These are phyloP conservation scores for Botrytis byssoidea DNA, from an alignment of 2,329 filamentous ascomycete species.

Conservation along the genomic window DNA sequence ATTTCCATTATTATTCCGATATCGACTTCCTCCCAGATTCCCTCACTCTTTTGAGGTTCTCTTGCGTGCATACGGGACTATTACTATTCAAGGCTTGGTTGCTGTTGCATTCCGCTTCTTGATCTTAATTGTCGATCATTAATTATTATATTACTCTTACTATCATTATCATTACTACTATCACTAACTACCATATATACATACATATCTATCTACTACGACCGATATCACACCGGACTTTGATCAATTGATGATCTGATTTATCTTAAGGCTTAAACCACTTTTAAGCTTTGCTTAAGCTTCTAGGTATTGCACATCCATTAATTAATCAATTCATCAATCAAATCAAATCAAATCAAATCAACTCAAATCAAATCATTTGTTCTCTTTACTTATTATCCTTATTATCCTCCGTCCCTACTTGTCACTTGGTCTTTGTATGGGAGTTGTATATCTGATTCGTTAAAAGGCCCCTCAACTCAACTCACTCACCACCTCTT, in stretches of 20 bases:
- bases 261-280: background rate
- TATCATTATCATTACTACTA: background rate
- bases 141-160: background rate
- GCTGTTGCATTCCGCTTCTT: background rate
- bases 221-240: background rate
- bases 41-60: background rate
- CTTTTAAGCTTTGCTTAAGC: background rate
- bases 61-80: background rate
- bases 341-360: background rate
- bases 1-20: background rate
- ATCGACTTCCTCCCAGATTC: background rate
- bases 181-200: background rate
- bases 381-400: too few relatives aligned
- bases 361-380: background rate
- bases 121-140: constrained; percentile 10
- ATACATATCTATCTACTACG: background rate
- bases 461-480: background rate
- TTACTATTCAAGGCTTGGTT: background rate
- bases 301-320: background rate
- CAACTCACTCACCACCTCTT: background rate
- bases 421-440: background rate
- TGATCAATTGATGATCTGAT: background rate
- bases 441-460: background rate
- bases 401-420: background rate
- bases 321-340: background rate